Conservation (phyloP, 2,329 filamentous ascomycete species). For the Penicillium expansum region DNA sequence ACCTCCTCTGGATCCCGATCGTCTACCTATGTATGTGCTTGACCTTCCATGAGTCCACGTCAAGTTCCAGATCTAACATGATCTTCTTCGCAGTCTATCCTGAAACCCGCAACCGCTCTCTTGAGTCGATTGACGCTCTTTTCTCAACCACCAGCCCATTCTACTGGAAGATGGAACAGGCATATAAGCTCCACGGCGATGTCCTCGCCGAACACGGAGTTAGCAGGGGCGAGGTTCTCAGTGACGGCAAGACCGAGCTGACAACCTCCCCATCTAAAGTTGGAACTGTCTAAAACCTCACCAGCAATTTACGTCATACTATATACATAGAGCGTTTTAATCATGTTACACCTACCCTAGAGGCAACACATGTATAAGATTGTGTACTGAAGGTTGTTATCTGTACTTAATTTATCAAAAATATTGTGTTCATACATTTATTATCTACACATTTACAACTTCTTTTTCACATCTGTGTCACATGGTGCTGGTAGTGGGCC, state of each 20-base stretch:
- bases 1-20: slow-evolving; percentile 52
- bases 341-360: background rate
- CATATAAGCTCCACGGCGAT: slow-evolving; percentile 37
- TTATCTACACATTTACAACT: too few relatives aligned
- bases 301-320: background rate
- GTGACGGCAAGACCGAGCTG: background rate
- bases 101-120: slow-evolving; percentile 51
- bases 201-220: slow-evolving; percentile 25
- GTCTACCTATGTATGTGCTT: slow-evolving; percentile 42
- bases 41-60: background rate
- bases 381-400: background rate
- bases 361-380: background rate
- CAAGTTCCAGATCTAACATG: slow-evolving; percentile 3
- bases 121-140: slow-evolving; percentile 52
- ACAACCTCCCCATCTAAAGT: background rate
- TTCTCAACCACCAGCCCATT: slow-evolving; percentile 51
- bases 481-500: background rate
- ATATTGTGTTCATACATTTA: too few relatives aligned
- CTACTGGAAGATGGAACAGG: slow-evolving; percentile 46
- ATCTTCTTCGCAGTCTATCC: slow-evolving; percentile 43
- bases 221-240: background rate
- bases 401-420: background rate
- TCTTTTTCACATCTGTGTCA: background rate
- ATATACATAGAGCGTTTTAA: background rate
- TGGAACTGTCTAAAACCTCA: background rate